These are phyloP conservation scores for Symbiodinium natans DNA, from an alignment of 73 alveolate genomes.

Conservation along the genomic window DNA sequence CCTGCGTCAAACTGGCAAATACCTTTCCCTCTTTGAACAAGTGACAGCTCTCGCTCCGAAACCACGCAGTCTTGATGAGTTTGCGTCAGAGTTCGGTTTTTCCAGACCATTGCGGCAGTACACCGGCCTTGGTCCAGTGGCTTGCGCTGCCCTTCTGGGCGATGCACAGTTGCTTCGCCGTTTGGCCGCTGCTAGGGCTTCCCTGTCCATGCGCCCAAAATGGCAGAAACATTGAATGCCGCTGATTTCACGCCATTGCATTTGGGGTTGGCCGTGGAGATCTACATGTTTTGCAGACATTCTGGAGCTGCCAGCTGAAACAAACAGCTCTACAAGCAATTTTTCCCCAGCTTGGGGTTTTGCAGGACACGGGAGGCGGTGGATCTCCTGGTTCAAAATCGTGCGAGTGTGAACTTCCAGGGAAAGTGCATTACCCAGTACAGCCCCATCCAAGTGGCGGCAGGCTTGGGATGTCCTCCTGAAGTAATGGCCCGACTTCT, in stretches of 20 bases:
- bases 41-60: neutral
- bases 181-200: conserved; percentile 5
- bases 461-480: neutral
- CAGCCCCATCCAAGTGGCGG: neutral
- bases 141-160: conserved; percentile 38
- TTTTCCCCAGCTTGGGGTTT: neutral
- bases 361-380: conserved; percentile 11
- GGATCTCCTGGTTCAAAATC: neutral
- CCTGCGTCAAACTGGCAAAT: neutral
- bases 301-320: neutral
- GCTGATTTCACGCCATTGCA: neutral
- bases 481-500: neutral
- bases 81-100: neutral
- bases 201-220: conserved; percentile 12
- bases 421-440: neutral
- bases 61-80: neutral
- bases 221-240: neutral
- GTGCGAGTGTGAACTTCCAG: neutral
- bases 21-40: neutral
- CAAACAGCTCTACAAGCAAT: neutral
- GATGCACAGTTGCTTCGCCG: conserved; percentile 23
- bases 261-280: neutral
- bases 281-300: neutral
- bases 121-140: conserved; percentile 15
- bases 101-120: neutral